Evolutionary conservation across 2,329 filamentous ascomycete genomes (phyloP), one percentile per base, ranked within the genome.

Genomic region (Pyrenophora teres): DNA sequence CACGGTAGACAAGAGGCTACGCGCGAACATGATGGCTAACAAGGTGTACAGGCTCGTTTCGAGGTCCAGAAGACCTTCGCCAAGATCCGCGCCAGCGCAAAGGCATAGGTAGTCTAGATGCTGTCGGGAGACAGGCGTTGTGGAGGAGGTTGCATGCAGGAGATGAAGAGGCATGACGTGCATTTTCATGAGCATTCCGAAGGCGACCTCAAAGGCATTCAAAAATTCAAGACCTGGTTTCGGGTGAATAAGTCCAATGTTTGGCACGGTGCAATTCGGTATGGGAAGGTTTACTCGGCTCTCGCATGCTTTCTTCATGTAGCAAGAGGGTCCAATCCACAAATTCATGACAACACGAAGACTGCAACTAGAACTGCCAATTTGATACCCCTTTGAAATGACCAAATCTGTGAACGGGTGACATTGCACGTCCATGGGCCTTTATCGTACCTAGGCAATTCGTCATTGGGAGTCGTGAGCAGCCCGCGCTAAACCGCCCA

Each of bases 31-130:
- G 23, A 43, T 10, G n/a, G 54, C 63, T 68, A 58, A 69, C 59
- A 56, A 2, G 16, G 46, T 25, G 10, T 25, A 35, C 69, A 87
- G 85, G 83, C 84, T 79, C 90, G 92, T 78, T 97, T 95, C 83
- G 92, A 97, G 85, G 88, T 96, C 81, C 89, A 89, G 82, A 97
- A 97, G 89, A 88, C 90, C 74, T 84, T 95, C 77, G 90, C 92
- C 77, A 96, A 96, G 87, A 83, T 96, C 81, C 68, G 69, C 60
- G 64, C 72, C 52, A 69, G 68, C 62, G 65, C 72, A 48, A 70
- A 69, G 64, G 73, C 73, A 69, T 74, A 76, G 63, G 67, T 60
- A 57, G 43, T 60, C 45, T 59, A 57, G 60, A 57, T 62, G 52
- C 57, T 63, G 63, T 67, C 59, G 62, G 67, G 54, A 64, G 60